These are phyloP conservation scores for Canavalia ensiformis DNA, from an alignment of 306 rosid species.

Conservation along the genomic window DNA sequence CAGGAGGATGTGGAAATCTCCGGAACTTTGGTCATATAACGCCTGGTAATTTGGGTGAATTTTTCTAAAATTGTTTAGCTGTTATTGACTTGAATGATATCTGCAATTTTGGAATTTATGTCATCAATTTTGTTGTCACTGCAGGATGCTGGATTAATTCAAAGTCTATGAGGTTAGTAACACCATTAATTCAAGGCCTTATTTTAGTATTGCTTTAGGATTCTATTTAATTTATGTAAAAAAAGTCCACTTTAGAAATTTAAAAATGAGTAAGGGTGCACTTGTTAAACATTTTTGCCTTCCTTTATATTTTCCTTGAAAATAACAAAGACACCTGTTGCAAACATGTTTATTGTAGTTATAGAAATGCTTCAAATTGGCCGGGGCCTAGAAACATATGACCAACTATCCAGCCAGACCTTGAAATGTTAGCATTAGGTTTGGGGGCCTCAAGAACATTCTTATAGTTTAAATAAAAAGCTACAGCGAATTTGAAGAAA, in stretches of 20 bases:
- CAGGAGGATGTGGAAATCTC: slow-evolving; percentile 58
- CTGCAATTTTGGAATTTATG: slow-evolving; percentile 30
- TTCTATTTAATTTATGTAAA: neutral
- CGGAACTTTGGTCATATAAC: slow-evolving; percentile 57
- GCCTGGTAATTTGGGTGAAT: slow-evolving; percentile 56
- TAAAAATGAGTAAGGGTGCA: slow-evolving; percentile 8
- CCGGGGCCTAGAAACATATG: neutral
- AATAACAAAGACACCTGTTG: neutral
- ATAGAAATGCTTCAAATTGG: slow-evolving; percentile 17
- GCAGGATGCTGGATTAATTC: slow-evolving; percentile 64
- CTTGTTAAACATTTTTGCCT: slow-evolving; percentile 10
- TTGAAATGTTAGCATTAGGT: neutral
- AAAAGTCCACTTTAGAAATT: slow-evolving; percentile 1
- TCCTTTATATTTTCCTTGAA: neutral
- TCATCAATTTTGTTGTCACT: slow-evolving; percentile 22
- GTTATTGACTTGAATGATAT: slow-evolving; percentile 1
- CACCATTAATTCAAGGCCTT: slow-evolving; percentile 23
- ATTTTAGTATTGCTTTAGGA: slow-evolving; percentile 26
- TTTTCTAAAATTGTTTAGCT: neutral
- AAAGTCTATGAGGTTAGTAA: slow-evolving; percentile 65
- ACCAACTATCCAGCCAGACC: neutral
- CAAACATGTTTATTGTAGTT: neutral
- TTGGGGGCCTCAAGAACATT: slow-evolving; percentile 29
- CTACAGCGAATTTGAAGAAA: neutral
- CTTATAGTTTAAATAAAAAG: neutral